These are phyloP conservation scores for Aspergillus sparsus DNA, from an alignment of 495 filamentous ascomycete species.

Conservation along the genomic window DNA sequence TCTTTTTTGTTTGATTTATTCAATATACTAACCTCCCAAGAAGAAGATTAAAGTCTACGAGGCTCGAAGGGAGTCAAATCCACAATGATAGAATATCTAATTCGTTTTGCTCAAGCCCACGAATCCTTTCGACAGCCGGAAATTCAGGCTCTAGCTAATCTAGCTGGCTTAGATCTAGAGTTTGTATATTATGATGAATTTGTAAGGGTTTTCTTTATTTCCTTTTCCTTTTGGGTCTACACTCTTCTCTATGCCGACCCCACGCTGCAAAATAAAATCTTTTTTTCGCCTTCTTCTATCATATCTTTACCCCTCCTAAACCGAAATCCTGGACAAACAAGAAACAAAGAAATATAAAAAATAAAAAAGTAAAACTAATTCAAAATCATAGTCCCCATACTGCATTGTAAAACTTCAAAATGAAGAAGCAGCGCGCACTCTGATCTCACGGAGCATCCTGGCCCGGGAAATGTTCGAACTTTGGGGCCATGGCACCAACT, in stretches of 20 bases:
- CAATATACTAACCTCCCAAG: not conserved
- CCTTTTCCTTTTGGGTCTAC: constrained; percentile 8
- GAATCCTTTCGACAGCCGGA: constrained; percentile 88
- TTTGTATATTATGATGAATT: constrained; percentile 69
- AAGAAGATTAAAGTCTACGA: not conserved
- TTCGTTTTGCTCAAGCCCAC: constrained; percentile 87
- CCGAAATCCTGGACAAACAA: too few species aligned
- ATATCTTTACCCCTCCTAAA: not conserved
- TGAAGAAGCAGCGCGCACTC: constrained; percentile 59
- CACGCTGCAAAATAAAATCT: not conserved
- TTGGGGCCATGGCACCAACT: constrained; percentile 73
- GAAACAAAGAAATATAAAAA: not conserved
- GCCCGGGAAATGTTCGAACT: constrained; percentile 81
- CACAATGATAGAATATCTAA: constrained; percentile 70
- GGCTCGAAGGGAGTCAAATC: not conserved
- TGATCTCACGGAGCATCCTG: constrained; percentile 77
- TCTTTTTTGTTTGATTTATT: too few species aligned
- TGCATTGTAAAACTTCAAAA: constrained; percentile 72
- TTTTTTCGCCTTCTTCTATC: not conserved
- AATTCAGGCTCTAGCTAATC: constrained; percentile 74
- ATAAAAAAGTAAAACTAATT: constrained; percentile 25
- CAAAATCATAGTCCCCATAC: constrained; percentile 71
- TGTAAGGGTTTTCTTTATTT: constrained; percentile 51
- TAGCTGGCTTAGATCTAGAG: constrained; percentile 67
- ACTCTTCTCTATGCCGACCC: not conserved